Evolutionary conservation across 2,329 filamentous ascomycete species (phyloP).

Genomic region (Amphichorda felina): DNA sequence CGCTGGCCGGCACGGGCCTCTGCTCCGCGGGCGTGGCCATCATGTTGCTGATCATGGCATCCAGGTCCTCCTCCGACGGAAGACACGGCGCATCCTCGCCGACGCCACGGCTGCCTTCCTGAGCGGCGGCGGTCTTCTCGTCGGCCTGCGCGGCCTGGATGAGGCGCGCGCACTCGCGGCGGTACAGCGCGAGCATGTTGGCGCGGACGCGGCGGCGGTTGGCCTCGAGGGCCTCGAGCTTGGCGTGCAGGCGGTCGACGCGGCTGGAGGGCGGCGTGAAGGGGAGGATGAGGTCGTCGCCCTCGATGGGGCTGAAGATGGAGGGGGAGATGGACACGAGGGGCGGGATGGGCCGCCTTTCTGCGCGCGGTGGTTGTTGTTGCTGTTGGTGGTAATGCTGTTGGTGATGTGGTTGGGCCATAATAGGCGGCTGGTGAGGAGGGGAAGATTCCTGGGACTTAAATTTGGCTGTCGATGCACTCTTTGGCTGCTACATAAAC

Average conservation of each 20-base stretch:
- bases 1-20: background rate
- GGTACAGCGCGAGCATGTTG: slow-evolving; percentile 17
- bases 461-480: too few species aligned
- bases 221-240: slow-evolving; percentile 10
- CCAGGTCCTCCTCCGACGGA: slow-evolving; percentile 5
- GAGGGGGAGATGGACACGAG: slow-evolving; percentile 13
- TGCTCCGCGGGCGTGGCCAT: background rate
- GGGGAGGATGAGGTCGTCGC: slow-evolving; percentile 10
- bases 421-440: background rate
- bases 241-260: slow-evolving; percentile 9
- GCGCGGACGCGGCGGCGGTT: slow-evolving; percentile 14
- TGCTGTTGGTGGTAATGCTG: slow-evolving; percentile 1
- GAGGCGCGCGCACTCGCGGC: slow-evolving; percentile 20
- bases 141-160: slow-evolving; percentile 9
- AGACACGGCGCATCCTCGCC: background rate
- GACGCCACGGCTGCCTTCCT: background rate
- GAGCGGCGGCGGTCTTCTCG: slow-evolving; percentile 1
- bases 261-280: slow-evolving; percentile 6
- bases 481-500: too few species aligned
- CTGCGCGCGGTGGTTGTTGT: background rate
- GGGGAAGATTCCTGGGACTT: background rate
- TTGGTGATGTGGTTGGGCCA: background rate
- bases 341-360: slow-evolving; percentile 7
- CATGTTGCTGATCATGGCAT: slow-evolving; percentile 18
- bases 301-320: slow-evolving; percentile 21